A percentile compares a stretch with the other conserved stretches of the same genome.
Evolutionary conservation across 169 alveolate genomes (phyloP).

Genomic region (Cryptosporidium viatorum): DNA sequence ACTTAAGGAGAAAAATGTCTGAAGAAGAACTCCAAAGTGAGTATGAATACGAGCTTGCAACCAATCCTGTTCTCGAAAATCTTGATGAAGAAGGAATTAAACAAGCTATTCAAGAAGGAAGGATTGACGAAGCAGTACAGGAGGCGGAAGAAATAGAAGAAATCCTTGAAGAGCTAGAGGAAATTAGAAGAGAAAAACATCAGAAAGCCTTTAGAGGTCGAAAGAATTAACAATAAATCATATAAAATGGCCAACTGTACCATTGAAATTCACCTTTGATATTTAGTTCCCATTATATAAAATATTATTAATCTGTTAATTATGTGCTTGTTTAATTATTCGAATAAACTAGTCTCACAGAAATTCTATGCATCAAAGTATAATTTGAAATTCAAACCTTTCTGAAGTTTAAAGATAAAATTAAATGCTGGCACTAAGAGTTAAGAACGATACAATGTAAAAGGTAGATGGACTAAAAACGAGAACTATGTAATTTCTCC

Average conservation of each 20-base stretch:
- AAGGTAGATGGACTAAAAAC: neutral
- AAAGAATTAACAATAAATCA: neutral
- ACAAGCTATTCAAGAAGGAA: conserved; percentile 57
- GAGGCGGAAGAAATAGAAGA: conserved; percentile 70
- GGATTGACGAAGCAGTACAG: conserved; percentile 30
- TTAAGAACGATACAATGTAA: neutral
- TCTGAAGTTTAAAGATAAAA: neutral
- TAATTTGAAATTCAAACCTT: neutral
- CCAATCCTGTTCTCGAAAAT: conserved; percentile 32
- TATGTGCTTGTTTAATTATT: no score
- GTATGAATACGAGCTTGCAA: conserved; percentile 35
- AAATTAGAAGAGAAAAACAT: conserved; percentile 15
- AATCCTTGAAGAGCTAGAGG: conserved; percentile 27
- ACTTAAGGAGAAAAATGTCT: conserved; percentile 35
- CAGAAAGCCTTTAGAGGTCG: conserved; percentile 41
- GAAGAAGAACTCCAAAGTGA: conserved; percentile 24
- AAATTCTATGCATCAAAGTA: neutral
- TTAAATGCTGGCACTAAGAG: conserved; percentile 2
- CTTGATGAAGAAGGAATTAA: conserved; percentile 51
- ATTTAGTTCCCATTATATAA: neutral
- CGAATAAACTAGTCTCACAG: neutral
- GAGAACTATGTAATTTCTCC: neutral
- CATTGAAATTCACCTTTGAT: no score
- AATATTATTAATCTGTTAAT: neutral
- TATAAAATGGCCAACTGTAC: neutral